These are phyloP conservation scores for Talaromyces sp. DNA, from an alignment of 2,329 filamentous ascomycete genomes.

Conservation along the genomic window DNA sequence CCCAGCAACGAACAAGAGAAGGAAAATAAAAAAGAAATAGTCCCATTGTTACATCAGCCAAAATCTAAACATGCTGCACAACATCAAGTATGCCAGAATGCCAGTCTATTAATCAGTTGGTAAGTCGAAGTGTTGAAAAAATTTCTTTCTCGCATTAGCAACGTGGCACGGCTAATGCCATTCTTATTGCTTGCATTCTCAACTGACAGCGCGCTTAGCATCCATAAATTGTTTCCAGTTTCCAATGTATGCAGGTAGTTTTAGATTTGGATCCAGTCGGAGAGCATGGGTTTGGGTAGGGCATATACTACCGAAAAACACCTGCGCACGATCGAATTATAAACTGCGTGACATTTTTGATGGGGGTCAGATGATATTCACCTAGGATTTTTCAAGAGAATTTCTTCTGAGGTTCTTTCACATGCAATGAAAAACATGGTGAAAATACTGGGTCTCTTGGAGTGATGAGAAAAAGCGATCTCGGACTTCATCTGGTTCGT, in stretches of 20 bases:
- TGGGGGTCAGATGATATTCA: not conserved
- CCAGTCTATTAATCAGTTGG: not conserved
- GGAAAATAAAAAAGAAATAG: not conserved
- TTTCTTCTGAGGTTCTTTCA: not conserved
- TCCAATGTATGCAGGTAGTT: not conserved
- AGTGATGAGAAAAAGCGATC: not conserved
- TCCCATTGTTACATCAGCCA: not conserved
- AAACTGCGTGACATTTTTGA: not conserved
- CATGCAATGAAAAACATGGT: not conserved
- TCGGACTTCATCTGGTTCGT: not conserved
- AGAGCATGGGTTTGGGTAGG: not conserved
- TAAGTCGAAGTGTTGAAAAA: not conserved
- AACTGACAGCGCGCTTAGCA: conserved; percentile 4
- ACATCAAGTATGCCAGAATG: not conserved
- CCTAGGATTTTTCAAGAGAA: not conserved
- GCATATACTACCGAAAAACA: not conserved
- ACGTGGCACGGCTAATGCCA: conserved; percentile 1
- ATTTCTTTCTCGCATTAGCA: conserved; percentile 3
- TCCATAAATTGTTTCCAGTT: not conserved
- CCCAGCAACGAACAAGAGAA: not conserved
- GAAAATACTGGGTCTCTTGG: not conserved
- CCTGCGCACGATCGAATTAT: not conserved
- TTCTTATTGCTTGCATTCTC: conserved; percentile 7
- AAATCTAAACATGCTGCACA: not conserved
- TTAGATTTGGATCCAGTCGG: not conserved